Base-by-base conservation (phyloP, 2,329 filamentous ascomycete species). In the Colletotrichum musae region DNA sequence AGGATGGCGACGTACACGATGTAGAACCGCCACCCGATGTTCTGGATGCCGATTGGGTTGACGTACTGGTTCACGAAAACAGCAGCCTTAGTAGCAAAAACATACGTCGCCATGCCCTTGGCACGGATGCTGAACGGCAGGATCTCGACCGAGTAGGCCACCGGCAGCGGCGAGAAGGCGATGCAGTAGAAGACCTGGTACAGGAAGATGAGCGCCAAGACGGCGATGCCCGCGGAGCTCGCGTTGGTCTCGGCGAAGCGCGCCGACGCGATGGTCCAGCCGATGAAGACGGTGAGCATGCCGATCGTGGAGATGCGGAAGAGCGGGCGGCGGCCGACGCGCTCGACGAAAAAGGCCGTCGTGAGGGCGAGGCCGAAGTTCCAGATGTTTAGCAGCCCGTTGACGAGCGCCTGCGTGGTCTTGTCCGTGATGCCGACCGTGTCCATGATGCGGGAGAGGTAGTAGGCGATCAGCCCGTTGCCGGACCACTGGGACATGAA, bases 11-110 rank as follows among this genome's bases (percentile, higher is more conserved):
- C 85, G 64, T 89, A 90, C 16, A 90, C 81, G 69, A 89, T 86
- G 77, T 89, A 90, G 70, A 86, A 89, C 72, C 80, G 84, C 81
- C 86, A 89, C 0, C 80, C 80, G 28, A 89, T 83, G 2, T 81
- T 74, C 0, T 80, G 82, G 0, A 90, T 75, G 0, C 83, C 88
- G 60, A 86, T 84, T 0, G 88, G 88, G 36, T 85, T 85, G 16
- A 90, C 86, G 4, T 74, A 77, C 45, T 79, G 74, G 48, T 79
- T 78, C 4, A 77, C 73, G 45, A 79, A 77, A 0, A 78, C 75
- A 16, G 74, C 75, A 3, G 54, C 68, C n/a, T 77, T 77, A 5
- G 75, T 77, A 0, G 74, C 60, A 13, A 77, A 74, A 1, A 77
- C 74, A 3, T 76, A 77, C 0, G 73, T 72, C 0, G 73, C 75